Evolutionary conservation across 2,329 filamentous ascomycete species (phyloP).

Genomic region (Colletotrichum tabaci): DNA sequence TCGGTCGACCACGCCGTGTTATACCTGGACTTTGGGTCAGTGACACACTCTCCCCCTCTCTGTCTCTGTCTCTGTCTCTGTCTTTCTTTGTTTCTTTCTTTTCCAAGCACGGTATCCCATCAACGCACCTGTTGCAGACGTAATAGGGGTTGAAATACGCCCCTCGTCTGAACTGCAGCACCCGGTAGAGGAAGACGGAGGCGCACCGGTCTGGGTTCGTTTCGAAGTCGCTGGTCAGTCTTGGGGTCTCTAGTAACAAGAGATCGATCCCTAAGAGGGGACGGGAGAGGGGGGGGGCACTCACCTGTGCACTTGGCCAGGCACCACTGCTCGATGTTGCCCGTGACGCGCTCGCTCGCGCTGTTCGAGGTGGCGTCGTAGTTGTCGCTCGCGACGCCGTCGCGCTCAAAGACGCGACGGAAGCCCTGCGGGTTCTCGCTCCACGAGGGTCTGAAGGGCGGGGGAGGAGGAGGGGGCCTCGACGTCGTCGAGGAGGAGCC

Average conservation of each 20-base stretch:
- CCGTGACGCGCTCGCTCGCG: constrained; percentile 10
- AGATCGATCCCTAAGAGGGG: neutral
- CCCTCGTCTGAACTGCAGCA: neutral
- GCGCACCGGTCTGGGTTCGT: neutral
- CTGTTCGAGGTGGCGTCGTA: constrained; percentile 7
- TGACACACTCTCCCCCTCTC: no score
- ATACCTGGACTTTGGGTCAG: neutral
- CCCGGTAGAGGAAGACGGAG: constrained; percentile 20
- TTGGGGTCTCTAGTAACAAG: neutral
- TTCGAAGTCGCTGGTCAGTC: neutral
- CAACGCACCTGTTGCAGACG: constrained; percentile 17
- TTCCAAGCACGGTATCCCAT: neutral
- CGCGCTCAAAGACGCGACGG: constrained; percentile 14
- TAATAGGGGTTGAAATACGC: neutral
- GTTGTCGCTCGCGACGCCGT: neutral
- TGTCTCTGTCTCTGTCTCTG: no score
- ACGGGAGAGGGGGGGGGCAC: neutral
- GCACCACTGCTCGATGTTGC: constrained; percentile 20
- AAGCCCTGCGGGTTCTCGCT: constrained; percentile 7
- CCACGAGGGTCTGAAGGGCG: constrained; percentile 15
- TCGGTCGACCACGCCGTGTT: constrained; percentile 5
- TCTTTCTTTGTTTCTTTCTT: no score
- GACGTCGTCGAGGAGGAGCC: neutral
- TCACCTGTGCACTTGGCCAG: constrained; percentile 19
- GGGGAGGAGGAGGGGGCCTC: neutral